Percentiles rank a stretch among this genome's conserved stretches.
Conservation (phyloP, 768 basidiomycete species). For the Boletus rex-veris region DNA sequence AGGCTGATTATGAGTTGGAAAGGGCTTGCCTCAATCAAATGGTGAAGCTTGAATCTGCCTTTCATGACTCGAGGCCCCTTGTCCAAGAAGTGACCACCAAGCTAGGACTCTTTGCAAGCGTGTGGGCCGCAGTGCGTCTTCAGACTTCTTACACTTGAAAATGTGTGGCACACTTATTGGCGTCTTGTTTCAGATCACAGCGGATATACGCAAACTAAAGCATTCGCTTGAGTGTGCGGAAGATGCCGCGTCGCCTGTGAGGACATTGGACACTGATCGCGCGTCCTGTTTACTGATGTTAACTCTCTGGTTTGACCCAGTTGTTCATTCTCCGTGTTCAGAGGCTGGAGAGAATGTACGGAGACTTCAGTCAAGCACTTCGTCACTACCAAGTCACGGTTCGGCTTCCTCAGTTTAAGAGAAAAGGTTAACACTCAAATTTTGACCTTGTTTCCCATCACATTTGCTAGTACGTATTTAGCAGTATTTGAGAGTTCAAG, state of each 20-base stretch:
- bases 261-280: neutral
- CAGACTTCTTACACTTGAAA: neutral
- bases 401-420: neutral
- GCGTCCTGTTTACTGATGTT: neutral
- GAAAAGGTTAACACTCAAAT: no score
- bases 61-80: slow-evolving; percentile 12
- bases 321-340: slow-evolving; percentile 16
- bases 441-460: no score
- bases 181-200: slow-evolving; percentile 12
- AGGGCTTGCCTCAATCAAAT: slow-evolving; percentile 13
- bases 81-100: slow-evolving; percentile 19
- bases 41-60: slow-evolving; percentile 10
- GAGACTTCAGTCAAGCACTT: slow-evolving; percentile 20
- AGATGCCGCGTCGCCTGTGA: slow-evolving; percentile 14
- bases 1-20: slow-evolving; percentile 12
- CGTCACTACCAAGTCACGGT: slow-evolving; percentile 22
- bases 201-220: slow-evolving; percentile 14
- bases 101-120: slow-evolving; percentile 16
- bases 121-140: slow-evolving; percentile 19
- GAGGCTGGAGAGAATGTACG: slow-evolving; percentile 16
- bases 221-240: slow-evolving; percentile 6
- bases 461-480: no score
- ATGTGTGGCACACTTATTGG: neutral
- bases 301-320: neutral
- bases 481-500: no score